Base-by-base conservation (phyloP, 2,329 filamentous ascomycete species). In the Xylaria sp. region DNA sequence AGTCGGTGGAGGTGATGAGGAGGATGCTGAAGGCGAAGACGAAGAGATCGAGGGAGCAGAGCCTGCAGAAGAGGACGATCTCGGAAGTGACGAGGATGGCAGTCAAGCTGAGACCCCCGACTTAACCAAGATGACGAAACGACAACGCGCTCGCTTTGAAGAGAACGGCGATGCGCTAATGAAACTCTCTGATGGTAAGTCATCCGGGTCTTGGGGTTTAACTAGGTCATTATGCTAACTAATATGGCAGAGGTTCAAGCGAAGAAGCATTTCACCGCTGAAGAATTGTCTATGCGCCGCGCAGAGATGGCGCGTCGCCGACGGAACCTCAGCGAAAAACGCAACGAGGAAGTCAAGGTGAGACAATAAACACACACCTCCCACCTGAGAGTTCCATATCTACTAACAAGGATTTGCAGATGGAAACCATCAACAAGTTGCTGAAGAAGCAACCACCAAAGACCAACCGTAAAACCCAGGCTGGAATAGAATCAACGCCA, bases 371-470 rank as follows among this genome's bases (percentile, higher is more conserved):
- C 4, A 45, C 7, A 30, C 34, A 30, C 39, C 39, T 20, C 10
- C 18, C 18, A 36, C 28, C 34, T 15, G 30, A 18, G 30, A 39
- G 13, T 4, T 1, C 50, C 1, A 4, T 25, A 5, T 45, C 23
- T 53, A 9, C 53, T 73, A 61, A 74, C 64, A 52, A 13, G 18
- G 18, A 43, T 57, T 66, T 28, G 66, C 73, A 94, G 92, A 93
- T 93, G 87, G 93, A 95, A 83, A 96, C 93, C 0, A 95, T 96
- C 86, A 94, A 96, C 83, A 94, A 94, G 75, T 88, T 96, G 1
- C 88, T 96, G 60, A 94, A 94, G 80, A 94, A 94, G 77, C 93
- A 94, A 78, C 91, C 92, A 0, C 90, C 92, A 28, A 94, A 95
- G 79, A 88, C 88, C 65, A 90, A 86, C 72, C 83, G 84, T 71